Percentiles rank a stretch among this genome's conserved stretches.
Conservation (phyloP, 768 basidiomycete genomes). For the Auriscalpium microsporum region DNA sequence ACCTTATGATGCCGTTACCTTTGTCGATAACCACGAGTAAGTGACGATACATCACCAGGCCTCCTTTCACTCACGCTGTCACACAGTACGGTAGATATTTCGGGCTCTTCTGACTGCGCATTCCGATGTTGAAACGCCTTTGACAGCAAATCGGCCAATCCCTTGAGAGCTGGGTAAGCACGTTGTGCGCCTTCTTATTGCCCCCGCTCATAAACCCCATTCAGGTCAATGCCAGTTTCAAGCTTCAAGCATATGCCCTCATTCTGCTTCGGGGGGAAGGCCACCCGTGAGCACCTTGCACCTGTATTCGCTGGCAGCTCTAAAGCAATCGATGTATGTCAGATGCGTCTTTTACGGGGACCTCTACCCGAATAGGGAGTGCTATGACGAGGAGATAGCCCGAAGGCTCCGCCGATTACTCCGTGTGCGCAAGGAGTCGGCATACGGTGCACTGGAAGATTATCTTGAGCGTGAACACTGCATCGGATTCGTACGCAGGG, state of each 20-base stretch:
- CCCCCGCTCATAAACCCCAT: neutral
- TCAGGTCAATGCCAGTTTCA: conserved; percentile 65
- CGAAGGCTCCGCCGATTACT: conserved; percentile 47
- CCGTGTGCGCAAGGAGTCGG: conserved; percentile 52
- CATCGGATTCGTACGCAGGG: conserved; percentile 70
- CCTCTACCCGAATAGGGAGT: conserved; percentile 63
- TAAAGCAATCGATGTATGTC: neutral
- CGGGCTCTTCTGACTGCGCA: neutral
- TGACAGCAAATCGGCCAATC: conserved; percentile 59
- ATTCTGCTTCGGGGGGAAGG: conserved; percentile 65
- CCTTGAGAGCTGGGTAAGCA: conserved; percentile 73
- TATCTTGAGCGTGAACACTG: conserved; percentile 53
- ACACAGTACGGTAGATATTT: conserved; percentile 49
- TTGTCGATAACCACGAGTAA: conserved; percentile 88
- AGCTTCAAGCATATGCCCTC: conserved; percentile 74
- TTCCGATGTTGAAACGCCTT: conserved; percentile 1
- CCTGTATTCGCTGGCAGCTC: neutral
- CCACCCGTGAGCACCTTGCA: conserved; percentile 50
- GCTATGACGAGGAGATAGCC: conserved; percentile 47
- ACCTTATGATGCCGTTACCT: conserved; percentile 80
- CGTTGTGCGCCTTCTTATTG: neutral
- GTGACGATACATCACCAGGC: conserved; percentile 18
- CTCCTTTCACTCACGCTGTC: conserved; percentile 3
- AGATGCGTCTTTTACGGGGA: conserved; percentile 90
- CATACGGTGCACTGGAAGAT: conserved; percentile 57